Percentiles rank a stretch among this genome's conserved stretches.
Conservation (phyloP, 1,284 basidiomycete genomes). For the Amylostereum areolatum region DNA sequence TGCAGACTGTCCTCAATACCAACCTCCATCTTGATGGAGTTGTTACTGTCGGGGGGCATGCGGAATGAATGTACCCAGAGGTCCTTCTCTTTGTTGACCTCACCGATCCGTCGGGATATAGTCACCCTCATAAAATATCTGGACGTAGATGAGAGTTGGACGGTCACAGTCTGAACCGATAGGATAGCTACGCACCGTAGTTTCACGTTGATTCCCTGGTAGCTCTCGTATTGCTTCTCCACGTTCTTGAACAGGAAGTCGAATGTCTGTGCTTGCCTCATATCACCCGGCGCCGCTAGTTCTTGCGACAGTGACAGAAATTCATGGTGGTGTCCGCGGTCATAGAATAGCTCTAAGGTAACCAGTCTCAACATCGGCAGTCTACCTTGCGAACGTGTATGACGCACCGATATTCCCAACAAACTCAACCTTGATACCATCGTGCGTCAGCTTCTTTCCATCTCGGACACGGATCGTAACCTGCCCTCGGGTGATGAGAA, state of each 20-base stretch:
- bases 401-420: constrained; percentile 89
- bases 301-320: constrained; percentile 95
- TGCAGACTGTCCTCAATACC: constrained; percentile 98
- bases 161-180: not conserved
- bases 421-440: constrained; percentile 97
- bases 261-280: constrained; percentile 91
- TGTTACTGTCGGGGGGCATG: constrained; percentile 97
- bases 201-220: constrained; percentile 98
- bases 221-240: constrained; percentile 98
- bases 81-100: constrained; percentile 89
- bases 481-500: constrained; percentile 32
- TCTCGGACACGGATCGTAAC: constrained; percentile 87
- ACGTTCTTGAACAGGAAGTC: constrained; percentile 99
- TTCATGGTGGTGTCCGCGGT: constrained; percentile 96
- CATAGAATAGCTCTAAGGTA: constrained; percentile 85
- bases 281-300: constrained; percentile 89
- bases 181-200: constrained; percentile 56
- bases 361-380: not conserved
- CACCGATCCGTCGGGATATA: constrained; percentile 86
- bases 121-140: constrained; percentile 95
- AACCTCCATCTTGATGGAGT: constrained; percentile 99
- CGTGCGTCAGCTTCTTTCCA: constrained; percentile 92
- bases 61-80: constrained; percentile 98
- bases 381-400: not conserved
- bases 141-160: not conserved